Base-by-base conservation (phyloP, 2,329 filamentous ascomycete species). In the Teratosphaeria epicoccoides region DNA sequence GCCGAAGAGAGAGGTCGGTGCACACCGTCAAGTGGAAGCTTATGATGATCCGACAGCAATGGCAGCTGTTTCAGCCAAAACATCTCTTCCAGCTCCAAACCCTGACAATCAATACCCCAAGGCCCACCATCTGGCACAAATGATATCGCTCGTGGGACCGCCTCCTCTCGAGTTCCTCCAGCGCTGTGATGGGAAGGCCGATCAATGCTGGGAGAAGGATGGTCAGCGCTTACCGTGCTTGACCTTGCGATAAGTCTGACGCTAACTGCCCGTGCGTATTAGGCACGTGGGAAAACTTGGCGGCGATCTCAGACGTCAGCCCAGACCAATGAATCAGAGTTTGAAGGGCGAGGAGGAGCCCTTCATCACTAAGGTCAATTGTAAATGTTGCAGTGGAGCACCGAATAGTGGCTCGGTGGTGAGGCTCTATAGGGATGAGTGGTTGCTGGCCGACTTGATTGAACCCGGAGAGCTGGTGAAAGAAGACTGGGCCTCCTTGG, bases 31-130 rank as follows among this genome's bases (percentile, higher is more conserved):
- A 46, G 20, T 29, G 28, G 23, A 22, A n/a, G 33, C 33, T 40
- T 17, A 40, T n/a, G 7, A 7, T n/a, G 14, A 9, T 7, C 6
- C 14, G 4, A 43, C 17, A 69, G 66, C 55, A 69, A 23, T 72
- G 68, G 68, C 64, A 70, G 44, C 29, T 70, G 2, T 70, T 68
- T 46, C 59, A 72, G 52, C 59, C 58, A 9, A 58, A 63, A 20
- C 61, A 62, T 40, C 52, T 71, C 11, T 70, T 71, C 51, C 33
- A 50, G 53, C 61, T 7, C 46, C 51, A 6, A 54, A 22, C 17
- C 10, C 20, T 29, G 24, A 47, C 12, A 14, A 14, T 17, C 46
- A 11, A 25, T 47, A 47, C 46, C 33, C 46, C 4, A 25, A 47
- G 20, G 46, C 24, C 20, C 25, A 47, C 17, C 47, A 49, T 24